A percentile compares a stretch with the other conserved stretches of the same genome.
Evolutionary conservation across 495 filamentous ascomycete genomes (phyloP).

Genomic region (Penicillium fimorum): DNA sequence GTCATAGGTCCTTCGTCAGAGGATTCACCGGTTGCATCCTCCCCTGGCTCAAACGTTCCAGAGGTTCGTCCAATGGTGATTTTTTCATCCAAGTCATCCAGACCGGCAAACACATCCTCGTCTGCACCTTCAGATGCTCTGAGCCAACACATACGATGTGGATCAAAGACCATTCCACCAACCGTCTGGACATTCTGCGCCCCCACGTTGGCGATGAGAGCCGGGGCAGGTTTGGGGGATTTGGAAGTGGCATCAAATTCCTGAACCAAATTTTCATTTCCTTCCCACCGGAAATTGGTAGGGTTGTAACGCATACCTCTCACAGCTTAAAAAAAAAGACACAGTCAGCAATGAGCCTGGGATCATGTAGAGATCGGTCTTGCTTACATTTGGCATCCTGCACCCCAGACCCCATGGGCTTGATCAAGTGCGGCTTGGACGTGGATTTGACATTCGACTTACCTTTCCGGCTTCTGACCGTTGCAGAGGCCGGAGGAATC

Average conservation of each 20-base stretch:
- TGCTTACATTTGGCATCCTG: conserved; percentile 65
- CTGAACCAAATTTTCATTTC: conserved; percentile 80
- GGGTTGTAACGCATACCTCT: conserved; percentile 97
- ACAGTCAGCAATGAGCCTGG: too few species aligned
- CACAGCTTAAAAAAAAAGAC: conserved; percentile 51
- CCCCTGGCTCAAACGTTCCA: conserved; percentile 27
- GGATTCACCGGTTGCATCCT: conserved; percentile 42
- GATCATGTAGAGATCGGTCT: not conserved
- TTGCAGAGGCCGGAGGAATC: conserved; percentile 37
- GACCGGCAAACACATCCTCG: conserved; percentile 72
- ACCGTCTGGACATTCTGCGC: conserved; percentile 82
- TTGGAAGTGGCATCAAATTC: conserved; percentile 65
- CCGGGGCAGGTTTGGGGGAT: conserved; percentile 70
- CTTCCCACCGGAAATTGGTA: conserved; percentile 81
- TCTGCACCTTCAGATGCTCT: conserved; percentile 56
- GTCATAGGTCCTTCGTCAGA: conserved; percentile 79
- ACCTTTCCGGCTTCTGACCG: conserved; percentile 54
- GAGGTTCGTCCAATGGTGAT: conserved; percentile 29
- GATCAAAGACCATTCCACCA: conserved; percentile 96
- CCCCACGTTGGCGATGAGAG: conserved; percentile 88
- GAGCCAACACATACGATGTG: conserved; percentile 92
- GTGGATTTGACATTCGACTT: conserved; percentile 52
- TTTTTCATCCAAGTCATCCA: conserved; percentile 66
- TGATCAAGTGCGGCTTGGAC: conserved; percentile 69
- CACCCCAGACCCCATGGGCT: conserved; percentile 60